Evolutionary conservation across 2,329 filamentous ascomycete genomes (phyloP).

Genomic region (Exophiala bonariae): DNA sequence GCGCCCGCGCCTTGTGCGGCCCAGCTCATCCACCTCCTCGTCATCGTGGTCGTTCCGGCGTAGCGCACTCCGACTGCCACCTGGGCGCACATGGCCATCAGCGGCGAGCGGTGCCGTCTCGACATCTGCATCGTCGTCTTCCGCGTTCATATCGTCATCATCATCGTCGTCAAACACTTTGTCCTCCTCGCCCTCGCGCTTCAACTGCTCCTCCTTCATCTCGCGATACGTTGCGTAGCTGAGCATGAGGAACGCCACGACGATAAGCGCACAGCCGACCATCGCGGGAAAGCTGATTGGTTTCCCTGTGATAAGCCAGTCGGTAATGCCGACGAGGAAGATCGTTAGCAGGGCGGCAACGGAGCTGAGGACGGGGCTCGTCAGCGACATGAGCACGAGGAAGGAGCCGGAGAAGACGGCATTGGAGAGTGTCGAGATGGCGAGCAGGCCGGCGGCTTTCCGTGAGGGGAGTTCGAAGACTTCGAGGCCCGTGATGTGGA

Average conservation of each 20-base stretch:
- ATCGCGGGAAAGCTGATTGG: slow-evolving; percentile 74
- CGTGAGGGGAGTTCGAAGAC: slow-evolving; percentile 78
- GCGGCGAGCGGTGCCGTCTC: no score
- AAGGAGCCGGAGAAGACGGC: slow-evolving; percentile 91
- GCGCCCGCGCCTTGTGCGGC: background rate
- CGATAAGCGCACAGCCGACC: slow-evolving; percentile 80
- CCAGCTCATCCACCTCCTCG: slow-evolving; percentile 5
- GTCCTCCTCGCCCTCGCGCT: slow-evolving; percentile 48
- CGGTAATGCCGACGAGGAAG: slow-evolving; percentile 89
- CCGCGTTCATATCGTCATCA: slow-evolving; percentile 12
- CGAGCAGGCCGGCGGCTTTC: slow-evolving; percentile 74
- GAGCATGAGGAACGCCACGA: slow-evolving; percentile 80
- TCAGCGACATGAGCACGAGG: slow-evolving; percentile 87
- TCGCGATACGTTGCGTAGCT: slow-evolving; percentile 92
- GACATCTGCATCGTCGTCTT: no score
- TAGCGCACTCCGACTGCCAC: no score
- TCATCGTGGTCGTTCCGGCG: background rate
- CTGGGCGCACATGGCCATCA: no score
- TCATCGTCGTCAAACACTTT: slow-evolving; percentile 43
- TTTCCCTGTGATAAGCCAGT: slow-evolving; percentile 81
- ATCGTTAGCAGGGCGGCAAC: slow-evolving; percentile 94
- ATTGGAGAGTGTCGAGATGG: slow-evolving; percentile 80
- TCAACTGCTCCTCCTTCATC: slow-evolving; percentile 79
- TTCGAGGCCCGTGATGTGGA: slow-evolving; percentile 78
- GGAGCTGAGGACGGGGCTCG: slow-evolving; percentile 85